Evolutionary conservation across 2,329 filamentous ascomycete genomes (phyloP).

Genomic region (Epichloe festucae): DNA sequence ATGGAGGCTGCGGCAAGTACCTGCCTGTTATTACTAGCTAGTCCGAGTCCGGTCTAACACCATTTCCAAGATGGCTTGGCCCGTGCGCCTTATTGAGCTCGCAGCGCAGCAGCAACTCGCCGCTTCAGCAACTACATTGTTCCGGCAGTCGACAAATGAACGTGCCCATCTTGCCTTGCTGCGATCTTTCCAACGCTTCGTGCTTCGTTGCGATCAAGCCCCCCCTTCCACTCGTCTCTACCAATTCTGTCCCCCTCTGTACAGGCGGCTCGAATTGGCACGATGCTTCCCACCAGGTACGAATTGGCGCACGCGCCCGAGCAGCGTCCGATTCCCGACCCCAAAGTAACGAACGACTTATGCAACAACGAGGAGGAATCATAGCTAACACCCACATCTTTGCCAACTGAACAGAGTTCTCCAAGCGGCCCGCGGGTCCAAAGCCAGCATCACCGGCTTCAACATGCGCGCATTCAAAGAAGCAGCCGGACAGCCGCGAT

Average conservation of each 20-base stretch:
- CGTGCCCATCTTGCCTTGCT: background rate
- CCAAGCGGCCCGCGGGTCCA: conserved; percentile 38
- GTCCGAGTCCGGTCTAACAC: background rate
- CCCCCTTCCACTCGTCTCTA: background rate
- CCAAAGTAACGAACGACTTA: background rate
- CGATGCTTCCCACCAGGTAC: conserved; percentile 29
- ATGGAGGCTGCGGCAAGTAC: background rate
- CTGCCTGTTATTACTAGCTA: background rate
- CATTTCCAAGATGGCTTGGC: background rate
- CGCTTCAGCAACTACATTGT: conserved; percentile 10
- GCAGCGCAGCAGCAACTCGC: background rate
- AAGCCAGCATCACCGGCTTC: conserved; percentile 83
- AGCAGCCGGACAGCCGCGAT: conserved; percentile 48
- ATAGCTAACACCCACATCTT: background rate
- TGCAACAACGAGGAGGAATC: background rate
- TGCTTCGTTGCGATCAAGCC: conserved; percentile 2
- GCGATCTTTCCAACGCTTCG: background rate
- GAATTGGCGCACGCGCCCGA: conserved; percentile 7
- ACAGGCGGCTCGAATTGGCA: conserved; percentile 8
- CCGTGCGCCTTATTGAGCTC: background rate
- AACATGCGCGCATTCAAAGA: conserved; percentile 69
- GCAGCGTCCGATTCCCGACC: background rate
- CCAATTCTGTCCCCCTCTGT: background rate
- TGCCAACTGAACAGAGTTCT: conserved; percentile 24
- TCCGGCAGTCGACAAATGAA: conserved; percentile 9